Evolutionary conservation across 306 rosid species (phyloP), one percentile per base, ranked within the genome.

Genomic region (Dalbergia oliveri): DNA sequence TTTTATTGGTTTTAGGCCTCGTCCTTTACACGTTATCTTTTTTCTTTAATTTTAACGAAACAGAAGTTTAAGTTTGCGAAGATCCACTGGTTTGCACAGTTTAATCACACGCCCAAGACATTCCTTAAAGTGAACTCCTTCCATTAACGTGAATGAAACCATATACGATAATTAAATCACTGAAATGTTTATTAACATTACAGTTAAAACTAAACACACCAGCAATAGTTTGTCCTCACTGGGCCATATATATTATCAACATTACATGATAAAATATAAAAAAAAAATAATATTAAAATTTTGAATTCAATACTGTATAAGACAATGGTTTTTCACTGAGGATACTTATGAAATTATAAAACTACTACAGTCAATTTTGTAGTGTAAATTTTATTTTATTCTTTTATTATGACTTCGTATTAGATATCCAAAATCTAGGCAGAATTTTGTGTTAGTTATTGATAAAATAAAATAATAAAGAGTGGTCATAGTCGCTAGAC

Each of bases 401-500:
- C 16, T n/a, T 54, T n/a, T 18, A 57, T 3, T 19, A 2, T 57
- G 33, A 50, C 57, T 19, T 19, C 0, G 21, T 19, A 63, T 14
- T 34, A 64, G 49, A 15, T 35, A 64, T 15, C 5, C 12, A 35
- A 43, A 39, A 41, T 18, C 19, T 44, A 45, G 21, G 1, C 11
- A 16, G 7, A 12, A 51, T 35, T 64, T 7, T 35, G 6, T 12
- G 56, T 65, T 34, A 35, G 26, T 65, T 37, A 76, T 37, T 13
- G 56, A n/a, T 7, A 53, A 64, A 67, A 57, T 11, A 56, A 56
- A 66, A 56, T 35, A 35, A 5, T 53, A 53, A 64, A 78, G 19
- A 54, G 44, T 4, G 8, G 58, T 67, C 68, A 9, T 4, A 41
- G 34, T 78, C 68, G 67, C 23, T 41, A 57, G 11, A 53, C 8